A percentile compares a stretch with the other conserved stretches of the same genome.
Conservation (phyloP, 129 eudicot genomes). For the Arctium minus region DNA sequence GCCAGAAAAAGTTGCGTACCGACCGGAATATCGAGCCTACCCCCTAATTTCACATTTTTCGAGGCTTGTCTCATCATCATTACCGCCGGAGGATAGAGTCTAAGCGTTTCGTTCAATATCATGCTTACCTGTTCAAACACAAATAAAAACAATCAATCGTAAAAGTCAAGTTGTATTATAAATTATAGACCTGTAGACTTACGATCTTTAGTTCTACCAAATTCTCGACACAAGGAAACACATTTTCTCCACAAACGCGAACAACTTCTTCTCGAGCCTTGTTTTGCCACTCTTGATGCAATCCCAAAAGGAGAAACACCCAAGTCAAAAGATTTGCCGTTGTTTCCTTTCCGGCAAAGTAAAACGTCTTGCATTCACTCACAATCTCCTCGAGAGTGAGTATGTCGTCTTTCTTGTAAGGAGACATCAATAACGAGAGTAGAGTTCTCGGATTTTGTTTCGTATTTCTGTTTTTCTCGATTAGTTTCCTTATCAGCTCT, state of each 20-base stretch:
- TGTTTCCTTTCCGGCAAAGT: conserved; percentile 56
- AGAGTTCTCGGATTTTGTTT: conserved; percentile 38
- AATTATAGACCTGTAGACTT: background rate
- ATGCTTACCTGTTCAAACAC: conserved; percentile 25
- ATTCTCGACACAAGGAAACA: conserved; percentile 27
- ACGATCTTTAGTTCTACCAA: conserved; percentile 40
- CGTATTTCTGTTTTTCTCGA: conserved; percentile 28
- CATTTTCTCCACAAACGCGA: conserved; percentile 24
- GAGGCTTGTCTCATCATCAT: conserved; percentile 24
- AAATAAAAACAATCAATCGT: background rate
- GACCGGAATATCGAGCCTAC: conserved; percentile 25
- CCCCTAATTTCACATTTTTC: conserved; percentile 23
- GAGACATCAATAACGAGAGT: conserved; percentile 48
- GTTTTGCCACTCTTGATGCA: conserved; percentile 55
- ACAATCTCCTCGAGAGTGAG: conserved; percentile 38
- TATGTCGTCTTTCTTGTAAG: conserved; percentile 39
- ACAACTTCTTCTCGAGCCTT: conserved; percentile 42
- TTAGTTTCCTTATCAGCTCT: conserved; percentile 43
- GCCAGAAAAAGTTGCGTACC: conserved; percentile 26
- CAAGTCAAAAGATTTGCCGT: conserved; percentile 43
- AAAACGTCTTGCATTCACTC: conserved; percentile 55
- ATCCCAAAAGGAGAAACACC: conserved; percentile 42
- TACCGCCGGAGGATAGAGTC: conserved; percentile 46
- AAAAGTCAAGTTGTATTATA: background rate
- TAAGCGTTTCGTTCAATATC: conserved; percentile 41